Conservation (phyloP, 1,139 yeast genomes). For the Debaryomycetaceae sp. region DNA sequence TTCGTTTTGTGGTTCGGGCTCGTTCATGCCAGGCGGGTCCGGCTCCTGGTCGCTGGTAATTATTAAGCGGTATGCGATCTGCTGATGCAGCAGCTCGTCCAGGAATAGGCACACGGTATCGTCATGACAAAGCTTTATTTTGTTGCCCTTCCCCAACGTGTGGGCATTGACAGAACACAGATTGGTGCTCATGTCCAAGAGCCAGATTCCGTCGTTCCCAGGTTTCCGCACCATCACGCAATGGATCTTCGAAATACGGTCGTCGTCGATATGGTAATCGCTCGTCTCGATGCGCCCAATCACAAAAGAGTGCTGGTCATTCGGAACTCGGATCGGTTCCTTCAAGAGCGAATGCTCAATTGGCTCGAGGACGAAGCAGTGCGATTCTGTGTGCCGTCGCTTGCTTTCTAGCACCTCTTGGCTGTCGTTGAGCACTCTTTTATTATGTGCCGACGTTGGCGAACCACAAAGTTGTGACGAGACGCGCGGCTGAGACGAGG, state of each 20-base stretch:
- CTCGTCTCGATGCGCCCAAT: slow-evolving; percentile 58
- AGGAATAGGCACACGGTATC: slow-evolving; percentile 58
- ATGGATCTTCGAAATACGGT: slow-evolving; percentile 73
- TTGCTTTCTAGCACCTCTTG: neutral
- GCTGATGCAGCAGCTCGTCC: slow-evolving; percentile 42
- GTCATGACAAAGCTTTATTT: slow-evolving; percentile 49
- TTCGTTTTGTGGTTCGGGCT: too few relatives aligned
- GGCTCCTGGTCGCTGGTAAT: slow-evolving; percentile 46
- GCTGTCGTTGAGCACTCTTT: slow-evolving; percentile 2
- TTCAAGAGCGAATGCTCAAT: slow-evolving; percentile 16
- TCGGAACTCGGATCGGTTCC: slow-evolving; percentile 45
- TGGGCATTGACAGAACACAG: slow-evolving; percentile 61
- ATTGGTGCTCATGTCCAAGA: slow-evolving; percentile 70
- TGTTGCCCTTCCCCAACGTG: slow-evolving; percentile 50
- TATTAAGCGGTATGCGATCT: slow-evolving; percentile 39
- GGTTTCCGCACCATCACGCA: slow-evolving; percentile 56
- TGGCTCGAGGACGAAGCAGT: slow-evolving; percentile 24
- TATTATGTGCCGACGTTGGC: slow-evolving; percentile 1
- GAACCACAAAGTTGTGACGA: too few relatives aligned
- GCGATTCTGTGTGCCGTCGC: slow-evolving; percentile 1
- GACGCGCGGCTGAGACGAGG: slow-evolving; percentile 1
- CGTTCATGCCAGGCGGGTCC: slow-evolving; percentile 28
- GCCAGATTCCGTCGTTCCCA: slow-evolving; percentile 70
- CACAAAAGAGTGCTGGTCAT: slow-evolving; percentile 51
- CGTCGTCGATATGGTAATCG: slow-evolving; percentile 53